Percentiles rank a stretch among this genome's conserved stretches.
phyloP scores from a whole-genome alignment of 1,139 yeast genomes.

The Lodderomyces margitis region DNA sequence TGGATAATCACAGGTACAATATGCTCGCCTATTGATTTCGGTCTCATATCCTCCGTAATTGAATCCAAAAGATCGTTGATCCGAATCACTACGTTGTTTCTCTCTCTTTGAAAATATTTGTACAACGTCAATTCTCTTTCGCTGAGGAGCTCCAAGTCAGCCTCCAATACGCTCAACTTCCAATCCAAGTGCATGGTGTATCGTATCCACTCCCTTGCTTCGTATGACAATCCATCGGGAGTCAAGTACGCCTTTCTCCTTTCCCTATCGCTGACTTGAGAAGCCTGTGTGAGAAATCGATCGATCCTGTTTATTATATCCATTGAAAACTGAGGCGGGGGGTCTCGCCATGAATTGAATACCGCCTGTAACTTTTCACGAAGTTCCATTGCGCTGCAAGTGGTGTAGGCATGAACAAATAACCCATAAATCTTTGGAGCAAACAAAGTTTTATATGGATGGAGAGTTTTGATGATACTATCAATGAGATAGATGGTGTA shows the following conservation, averaged over 20 bases:
- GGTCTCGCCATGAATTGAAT: constrained; percentile 41
- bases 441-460: constrained; percentile 41
- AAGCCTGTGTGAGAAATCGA: constrained; percentile 40
- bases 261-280: constrained; percentile 18
- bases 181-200: not conserved
- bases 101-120: constrained; percentile 9
- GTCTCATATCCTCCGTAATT: constrained; percentile 22
- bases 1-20: not conserved
- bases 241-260: not conserved
- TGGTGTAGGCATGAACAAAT: constrained; percentile 39
- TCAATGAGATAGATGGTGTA: constrained; percentile 41
- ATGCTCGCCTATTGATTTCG: not conserved
- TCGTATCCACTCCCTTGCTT: not conserved
- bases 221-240: not conserved
- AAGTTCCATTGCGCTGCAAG: constrained; percentile 40
- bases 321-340: constrained; percentile 35
- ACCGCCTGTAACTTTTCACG: constrained; percentile 19
- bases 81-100: constrained; percentile 31
- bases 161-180: constrained; percentile 6
- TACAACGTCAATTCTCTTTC: not conserved
- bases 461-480: constrained; percentile 22
- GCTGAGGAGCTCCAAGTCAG: constrained; percentile 1
- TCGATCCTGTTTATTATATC: constrained; percentile 33
- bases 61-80: constrained; percentile 36
- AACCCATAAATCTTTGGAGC: constrained; percentile 31